Percentiles rank a stretch among this genome's conserved stretches.
These are phyloP conservation scores for Ascochyta koolunga DNA, from an alignment of 2,329 filamentous ascomycete species.

Conservation along the genomic window DNA sequence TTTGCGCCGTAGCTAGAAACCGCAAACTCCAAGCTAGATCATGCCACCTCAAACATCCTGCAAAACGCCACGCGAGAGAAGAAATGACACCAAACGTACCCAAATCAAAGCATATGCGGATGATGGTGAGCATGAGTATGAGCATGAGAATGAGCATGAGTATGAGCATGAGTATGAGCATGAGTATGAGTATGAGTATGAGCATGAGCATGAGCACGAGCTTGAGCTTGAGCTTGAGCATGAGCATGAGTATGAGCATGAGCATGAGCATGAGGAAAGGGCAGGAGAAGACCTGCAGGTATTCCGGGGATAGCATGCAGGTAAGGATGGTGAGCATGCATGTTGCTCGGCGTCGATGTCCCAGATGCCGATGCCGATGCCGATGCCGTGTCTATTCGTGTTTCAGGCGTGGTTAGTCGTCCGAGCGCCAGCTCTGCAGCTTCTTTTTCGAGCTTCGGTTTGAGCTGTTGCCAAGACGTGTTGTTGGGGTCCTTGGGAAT, in stretches of 20 bases:
- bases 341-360: conserved; percentile 27
- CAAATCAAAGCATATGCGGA: neutral
- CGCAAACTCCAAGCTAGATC: conserved; percentile 11
- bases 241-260: conserved; percentile 5
- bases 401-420: conserved; percentile 15
- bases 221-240: too few species aligned
- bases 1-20: conserved; percentile 10
- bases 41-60: neutral
- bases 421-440: conserved; percentile 28
- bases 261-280: conserved; percentile 2
- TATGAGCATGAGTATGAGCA: too few species aligned
- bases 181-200: too few species aligned
- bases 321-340: conserved; percentile 19
- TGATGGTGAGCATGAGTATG: conserved; percentile 4
- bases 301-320: conserved; percentile 16
- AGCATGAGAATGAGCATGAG: too few species aligned
- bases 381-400: conserved; percentile 17
- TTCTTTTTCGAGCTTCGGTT: conserved; percentile 46
- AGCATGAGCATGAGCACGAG: too few species aligned
- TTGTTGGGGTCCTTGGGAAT: conserved; percentile 49
- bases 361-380: conserved; percentile 27
- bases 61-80: neutral
- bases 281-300: conserved; percentile 2
- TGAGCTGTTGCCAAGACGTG: conserved; percentile 45
- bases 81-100: neutral